Evolutionary conservation across 805 yeast species (phyloP), one percentile per base, ranked within the genome.

Genomic region (Ogataea paradorogensis): DNA sequence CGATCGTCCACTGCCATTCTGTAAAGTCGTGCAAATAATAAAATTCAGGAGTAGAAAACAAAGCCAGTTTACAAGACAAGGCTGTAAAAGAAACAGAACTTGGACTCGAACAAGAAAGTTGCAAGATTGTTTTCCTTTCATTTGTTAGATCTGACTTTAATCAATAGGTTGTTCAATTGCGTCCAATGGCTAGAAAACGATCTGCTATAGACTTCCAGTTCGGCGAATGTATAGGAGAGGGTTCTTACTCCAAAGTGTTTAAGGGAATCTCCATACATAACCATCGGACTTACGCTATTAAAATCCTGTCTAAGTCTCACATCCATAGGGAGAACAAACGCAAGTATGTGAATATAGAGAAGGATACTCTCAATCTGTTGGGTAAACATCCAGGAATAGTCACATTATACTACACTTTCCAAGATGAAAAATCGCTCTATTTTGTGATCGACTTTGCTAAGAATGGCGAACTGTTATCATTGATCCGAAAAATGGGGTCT

Each of bases 341-440:
- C 58, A 93, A 93, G 62, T 93, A 93, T 57, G 99, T 93, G 43
- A 89, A 89, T 59, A 91, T 93, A 42, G 99, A 93, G 58, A 93
- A 93, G 59, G 82, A 85, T 40, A 87, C 97, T 1, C 67, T 93
- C 47, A 90, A 89, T 61, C 66, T 91, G 16, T 67, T 93, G 47
- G 96, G 96, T 3, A 82, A 82, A 40, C 98, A 93, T 58, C 96
- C 97, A 0, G 99, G 99, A 1, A 84, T 93, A 21, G 95, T 93
- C 15, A 85, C 90, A 33, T 67, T 93, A 33, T 86, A 87, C 63
- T 93, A 85, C 63, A 93, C 99, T 1, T 93, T 93, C 65, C 99
- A 93, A 62, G 99, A 93, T 61, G 87, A 85, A 31, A 75, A 79
- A 43, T 82, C 88, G 24, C 67, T 93, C 27, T 93, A 88, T 59